Evolutionary conservation across 805 yeast species (phyloP), one percentile per base, ranked within the genome.

Genomic region (Lipomyces chichibuensis): DNA sequence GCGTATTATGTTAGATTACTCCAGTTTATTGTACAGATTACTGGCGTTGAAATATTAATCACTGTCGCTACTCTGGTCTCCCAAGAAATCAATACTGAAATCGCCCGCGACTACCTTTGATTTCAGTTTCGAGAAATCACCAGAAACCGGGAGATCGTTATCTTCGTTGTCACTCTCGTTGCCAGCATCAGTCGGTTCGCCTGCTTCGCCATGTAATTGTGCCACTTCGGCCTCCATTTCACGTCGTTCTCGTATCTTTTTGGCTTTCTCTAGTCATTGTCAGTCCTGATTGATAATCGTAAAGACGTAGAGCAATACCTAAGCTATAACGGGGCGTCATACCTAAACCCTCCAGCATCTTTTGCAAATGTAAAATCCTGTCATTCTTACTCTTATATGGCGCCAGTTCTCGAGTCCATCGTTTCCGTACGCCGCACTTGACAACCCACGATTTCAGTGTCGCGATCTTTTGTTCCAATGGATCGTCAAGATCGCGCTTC

Each of bases 391-490:
- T 68, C 9, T 63, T 49, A 61, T 59, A 52, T 7, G 74, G 73
- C 49, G 65, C 74, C 3, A 74, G 61, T 25, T 67, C 64, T 43
- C 66, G 67, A 8, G 60, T 53, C 77, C 76, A 74, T 32, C 65
- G 70, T 53, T 73, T 73, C 6, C 75, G 72, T 8, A 74, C 71
- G 20, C 76, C 76, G 64, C 76, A 74, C 59, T 72, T 67, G 57
- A 69, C 67, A 53, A 74, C 59, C 65, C 74, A 73, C 6, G 74
- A 66, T 57, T 74, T 71, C 55, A 75, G 57, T 43, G 60, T 59
- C 35, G 75, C 69, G 68, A 75, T 76, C 59, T 73, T 74, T 32
- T 72, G 73, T 35, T 63, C 65, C 3, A 53, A 25, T 20, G 62
- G 57, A 33, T 62, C 67, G 8, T 56, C 64, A 7, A 59, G 35